Base-by-base conservation (phyloP, 106 monocot genomes). In the Iris macrosiphon region DNA sequence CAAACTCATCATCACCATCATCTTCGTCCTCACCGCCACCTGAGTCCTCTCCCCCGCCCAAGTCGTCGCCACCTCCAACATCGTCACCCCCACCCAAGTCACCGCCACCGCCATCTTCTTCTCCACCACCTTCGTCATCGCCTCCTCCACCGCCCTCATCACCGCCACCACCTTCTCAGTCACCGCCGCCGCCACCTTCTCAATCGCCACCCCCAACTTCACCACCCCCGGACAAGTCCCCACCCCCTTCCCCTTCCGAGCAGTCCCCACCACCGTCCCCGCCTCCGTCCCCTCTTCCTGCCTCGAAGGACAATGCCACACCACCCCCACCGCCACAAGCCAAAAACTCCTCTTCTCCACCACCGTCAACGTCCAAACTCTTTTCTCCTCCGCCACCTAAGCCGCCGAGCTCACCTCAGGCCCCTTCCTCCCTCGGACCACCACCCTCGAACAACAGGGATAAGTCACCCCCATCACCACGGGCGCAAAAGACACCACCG, bases 241-340 rank as follows among this genome's bases (percentile, higher is more conserved):
- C 17, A 32, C 31, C 55, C 33, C 4, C 35, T 55, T 16, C 44
- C 14, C 30, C 67, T 22, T 29, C 39, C 3, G 20, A 59, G 14
- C 53, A 59, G 31, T 52, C 73, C 0, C 53, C 62, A 2, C 49
- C 62, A 1, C 40, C 57, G 4, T n/a, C 35, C 4, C 40, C 45
- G 0, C 19, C 30, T 52, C 0, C 57, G 45, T 47, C 47, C 53
- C 17, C 42, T 60, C 6, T 34, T 61, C 20, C 64, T 40, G 7
- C 25, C 48, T 6, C 46, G 13, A 43, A 22, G 45, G 14, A 30
- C 10, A 10, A 10, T 35, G 4, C 34, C 10, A 35, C 4, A 4
- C 43, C 38, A 17, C 11, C 70, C 11, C 44, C 63, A 4, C 44
- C 72, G 16, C 29, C 67, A 17, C 38, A 32, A 64, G 22, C 45